These are phyloP conservation scores for Emergomyces orientalis DNA, from an alignment of 2,329 filamentous ascomycete genomes.

Conservation along the genomic window DNA sequence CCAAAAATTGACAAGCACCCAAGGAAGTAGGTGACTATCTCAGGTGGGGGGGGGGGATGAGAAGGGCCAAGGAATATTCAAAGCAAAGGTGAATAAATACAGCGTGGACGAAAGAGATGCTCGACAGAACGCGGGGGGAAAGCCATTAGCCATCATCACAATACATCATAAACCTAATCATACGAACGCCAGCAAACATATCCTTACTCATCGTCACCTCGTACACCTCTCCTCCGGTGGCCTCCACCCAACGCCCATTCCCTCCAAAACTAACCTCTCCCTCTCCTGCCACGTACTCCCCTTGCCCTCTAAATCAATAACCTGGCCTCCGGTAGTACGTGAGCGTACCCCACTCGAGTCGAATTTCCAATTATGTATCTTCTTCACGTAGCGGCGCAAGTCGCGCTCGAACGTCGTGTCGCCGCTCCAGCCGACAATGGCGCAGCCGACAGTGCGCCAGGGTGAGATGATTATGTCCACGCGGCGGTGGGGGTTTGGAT, in stretches of 20 bases:
- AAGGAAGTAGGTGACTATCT: not conserved
- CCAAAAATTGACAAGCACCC: not conserved
- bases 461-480: constrained; percentile 89
- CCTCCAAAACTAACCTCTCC: constrained; percentile 71
- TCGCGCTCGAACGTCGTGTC: constrained; percentile 87
- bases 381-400: constrained; percentile 68
- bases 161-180: not conserved
- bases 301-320: constrained; percentile 56
- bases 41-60: not conserved
- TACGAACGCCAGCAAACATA: not conserved
- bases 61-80: not conserved
- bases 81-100: not conserved
- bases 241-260: constrained; percentile 60
- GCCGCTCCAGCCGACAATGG: constrained; percentile 78
- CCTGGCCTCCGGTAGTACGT: constrained; percentile 53
- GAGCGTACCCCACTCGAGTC: constrained; percentile 79
- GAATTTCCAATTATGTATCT: constrained; percentile 67
- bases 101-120: not conserved
- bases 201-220: constrained; percentile 34
- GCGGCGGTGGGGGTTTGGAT: constrained; percentile 66
- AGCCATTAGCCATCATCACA: not conserved
- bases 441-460: constrained; percentile 82
- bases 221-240: constrained; percentile 60
- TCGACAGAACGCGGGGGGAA: not conserved
- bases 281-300: constrained; percentile 56